Percentiles rank a stretch among this genome's conserved stretches.
These are phyloP conservation scores for sorghum (Sorghum bicolor) DNA, from an alignment of 176 grass and related monocot species.

Conservation along the genomic window Sorghum_bicolor_NCBIv3 NC_012871.2:20708001-20708500, in stretches of 20 bases:
- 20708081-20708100: too few relatives aligned
- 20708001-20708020: neutral
- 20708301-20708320: neutral
- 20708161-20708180: too few relatives aligned
- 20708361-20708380: neutral
- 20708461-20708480: constrained; percentile 62
- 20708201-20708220: neutral
- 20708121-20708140: too few relatives aligned
- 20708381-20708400: neutral
- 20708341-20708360: neutral
- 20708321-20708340: neutral
- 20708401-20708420: constrained; percentile 23
- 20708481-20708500: constrained; percentile 48
- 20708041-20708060: too few relatives aligned
- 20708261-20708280: neutral
- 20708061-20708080: too few relatives aligned
- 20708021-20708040: too few relatives aligned
- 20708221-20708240: neutral
- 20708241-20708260: neutral
- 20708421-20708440: constrained; percentile 42
- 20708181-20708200: too few relatives aligned
- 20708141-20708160: too few relatives aligned
- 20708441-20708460: constrained; percentile 60
- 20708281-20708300: neutral
- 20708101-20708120: too few relatives aligned